These are phyloP conservation scores for Ramalina intermedia DNA, from an alignment of 495 filamentous ascomycete species.

Conservation along the genomic window DNA sequence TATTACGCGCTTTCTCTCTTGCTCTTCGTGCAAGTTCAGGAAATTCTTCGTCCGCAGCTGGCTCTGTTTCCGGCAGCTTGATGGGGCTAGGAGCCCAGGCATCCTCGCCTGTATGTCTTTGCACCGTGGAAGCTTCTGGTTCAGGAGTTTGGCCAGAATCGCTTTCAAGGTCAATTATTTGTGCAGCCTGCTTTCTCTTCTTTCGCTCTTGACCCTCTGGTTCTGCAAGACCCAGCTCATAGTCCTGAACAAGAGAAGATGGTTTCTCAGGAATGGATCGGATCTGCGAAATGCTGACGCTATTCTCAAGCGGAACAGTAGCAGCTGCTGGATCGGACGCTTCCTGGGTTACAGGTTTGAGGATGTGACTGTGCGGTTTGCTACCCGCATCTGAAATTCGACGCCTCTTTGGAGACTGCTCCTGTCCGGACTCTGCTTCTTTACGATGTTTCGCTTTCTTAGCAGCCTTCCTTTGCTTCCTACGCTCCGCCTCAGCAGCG, in stretches of 20 bases:
- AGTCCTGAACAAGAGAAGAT: slow-evolving; percentile 6
- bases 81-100: neutral
- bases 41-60: slow-evolving; percentile 31
- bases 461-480: slow-evolving; percentile 21
- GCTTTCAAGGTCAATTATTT: slow-evolving; percentile 19
- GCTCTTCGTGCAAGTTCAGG: slow-evolving; percentile 24
- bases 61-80: slow-evolving; percentile 8
- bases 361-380: slow-evolving; percentile 10
- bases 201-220: slow-evolving; percentile 5
- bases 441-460: slow-evolving; percentile 21
- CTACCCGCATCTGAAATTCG: slow-evolving; percentile 4
- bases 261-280: neutral
- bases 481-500: slow-evolving; percentile 37
- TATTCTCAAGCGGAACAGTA: slow-evolving; percentile 1
- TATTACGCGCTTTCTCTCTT: slow-evolving; percentile 17
- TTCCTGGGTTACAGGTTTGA: slow-evolving; percentile 7
- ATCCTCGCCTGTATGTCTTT: neutral
- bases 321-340: neutral
- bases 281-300: neutral
- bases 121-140: neutral
- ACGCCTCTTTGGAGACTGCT: slow-evolving; percentile 7
- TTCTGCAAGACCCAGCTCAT: slow-evolving; percentile 7
- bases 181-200: neutral
- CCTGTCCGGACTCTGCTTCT: slow-evolving; percentile 8
- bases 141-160: slow-evolving; percentile 6